These are phyloP conservation scores for Escovopsis weberi DNA, from an alignment of 2,329 filamentous ascomycete species.

Conservation along the genomic window DNA sequence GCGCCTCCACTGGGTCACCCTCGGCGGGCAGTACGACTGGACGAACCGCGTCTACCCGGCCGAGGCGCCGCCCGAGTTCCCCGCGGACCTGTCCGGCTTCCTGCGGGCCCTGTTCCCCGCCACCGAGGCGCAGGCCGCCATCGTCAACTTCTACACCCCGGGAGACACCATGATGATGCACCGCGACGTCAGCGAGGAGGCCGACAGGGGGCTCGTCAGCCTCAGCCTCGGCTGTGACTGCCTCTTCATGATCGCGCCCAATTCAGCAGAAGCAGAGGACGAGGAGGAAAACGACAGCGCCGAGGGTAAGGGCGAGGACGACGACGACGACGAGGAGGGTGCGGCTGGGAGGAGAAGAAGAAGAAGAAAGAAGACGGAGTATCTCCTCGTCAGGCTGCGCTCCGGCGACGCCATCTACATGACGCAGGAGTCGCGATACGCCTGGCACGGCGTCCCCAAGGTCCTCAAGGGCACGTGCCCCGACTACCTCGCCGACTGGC, in stretches of 20 bases:
- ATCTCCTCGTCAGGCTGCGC: conserved; percentile 50
- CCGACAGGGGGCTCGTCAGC: conserved; percentile 64
- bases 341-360: conserved; percentile 2
- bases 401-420: conserved; percentile 90
- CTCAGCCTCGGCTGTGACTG: conserved; percentile 83
- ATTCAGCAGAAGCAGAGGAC: conserved; percentile 11
- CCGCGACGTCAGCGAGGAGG: conserved; percentile 81
- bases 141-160: conserved; percentile 84
- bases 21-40: conserved; percentile 96
- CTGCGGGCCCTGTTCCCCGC: conserved; percentile 58
- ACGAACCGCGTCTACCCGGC: conserved; percentile 69
- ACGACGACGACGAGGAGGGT: conserved; percentile 4
- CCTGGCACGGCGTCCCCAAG: conserved; percentile 92
- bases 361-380: conserved; percentile 24
- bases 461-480: conserved; percentile 72
- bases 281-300: background rate
- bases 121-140: conserved; percentile 74
- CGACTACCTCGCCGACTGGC: conserved; percentile 59
- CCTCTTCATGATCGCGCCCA: conserved; percentile 70
- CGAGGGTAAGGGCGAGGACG: conserved; percentile 10
- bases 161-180: conserved; percentile 87
- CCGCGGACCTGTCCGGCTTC: conserved; percentile 53
- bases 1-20: conserved; percentile 82
- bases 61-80: conserved; percentile 55
- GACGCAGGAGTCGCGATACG: conserved; percentile 65